Evolutionary conservation across 2,329 filamentous ascomycete genomes (phyloP).

Genomic region (Pleoardoris graminearum): DNA sequence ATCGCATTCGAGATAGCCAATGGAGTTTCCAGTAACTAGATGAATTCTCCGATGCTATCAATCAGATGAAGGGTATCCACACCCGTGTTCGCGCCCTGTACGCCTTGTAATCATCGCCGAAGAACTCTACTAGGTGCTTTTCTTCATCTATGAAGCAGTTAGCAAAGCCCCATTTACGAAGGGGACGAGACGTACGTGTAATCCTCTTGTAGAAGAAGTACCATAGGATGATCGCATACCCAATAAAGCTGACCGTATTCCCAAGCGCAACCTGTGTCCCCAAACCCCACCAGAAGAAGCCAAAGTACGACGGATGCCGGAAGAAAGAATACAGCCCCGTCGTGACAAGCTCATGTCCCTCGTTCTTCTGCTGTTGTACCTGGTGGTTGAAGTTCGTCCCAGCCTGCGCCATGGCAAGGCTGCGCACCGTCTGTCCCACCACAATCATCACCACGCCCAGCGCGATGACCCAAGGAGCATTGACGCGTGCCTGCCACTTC

Average conservation of each 20-base stretch:
- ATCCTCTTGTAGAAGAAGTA: slow-evolving; percentile 80
- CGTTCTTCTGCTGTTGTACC: slow-evolving; percentile 70
- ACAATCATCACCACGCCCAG: slow-evolving; percentile 67
- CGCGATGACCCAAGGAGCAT: slow-evolving; percentile 43
- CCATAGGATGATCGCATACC: slow-evolving; percentile 78
- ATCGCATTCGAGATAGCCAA: too few species aligned
- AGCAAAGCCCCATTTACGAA: background rate
- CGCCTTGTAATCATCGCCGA: slow-evolving; percentile 76
- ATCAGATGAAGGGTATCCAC: slow-evolving; percentile 76
- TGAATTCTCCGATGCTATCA: background rate
- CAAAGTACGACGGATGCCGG: slow-evolving; percentile 92
- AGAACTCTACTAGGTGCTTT: slow-evolving; percentile 74
- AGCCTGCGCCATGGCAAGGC: slow-evolving; percentile 85
- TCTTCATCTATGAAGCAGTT: slow-evolving; percentile 67
- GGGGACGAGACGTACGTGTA: slow-evolving; percentile 52
- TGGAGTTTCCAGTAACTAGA: too few species aligned
- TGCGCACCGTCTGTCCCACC: slow-evolving; percentile 74
- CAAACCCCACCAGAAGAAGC: slow-evolving; percentile 98
- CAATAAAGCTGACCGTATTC: slow-evolving; percentile 76
- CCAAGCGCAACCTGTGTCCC: slow-evolving; percentile 90
- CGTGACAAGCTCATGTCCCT: slow-evolving; percentile 80
- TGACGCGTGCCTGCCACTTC: slow-evolving; percentile 48
- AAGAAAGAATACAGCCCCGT: slow-evolving; percentile 75
- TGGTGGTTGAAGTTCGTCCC: slow-evolving; percentile 88
- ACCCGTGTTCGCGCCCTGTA: slow-evolving; percentile 74